Percentiles rank a stretch among this genome's conserved stretches.
Evolutionary conservation across 768 basidiomycete genomes (phyloP).

Genomic region (Kwoniella heveanensis): DNA sequence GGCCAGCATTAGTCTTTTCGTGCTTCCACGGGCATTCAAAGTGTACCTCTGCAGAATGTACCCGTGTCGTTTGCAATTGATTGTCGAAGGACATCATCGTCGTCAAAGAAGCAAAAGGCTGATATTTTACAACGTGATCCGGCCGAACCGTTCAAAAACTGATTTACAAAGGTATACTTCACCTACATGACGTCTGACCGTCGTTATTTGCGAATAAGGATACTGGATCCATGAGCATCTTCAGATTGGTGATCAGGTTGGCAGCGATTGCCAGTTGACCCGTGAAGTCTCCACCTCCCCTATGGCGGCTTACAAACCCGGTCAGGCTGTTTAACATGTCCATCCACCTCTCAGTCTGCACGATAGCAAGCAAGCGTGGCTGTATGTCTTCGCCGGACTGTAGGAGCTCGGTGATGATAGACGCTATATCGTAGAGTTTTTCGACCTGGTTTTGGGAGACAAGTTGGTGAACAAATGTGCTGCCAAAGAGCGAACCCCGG

Average conservation of each 20-base stretch:
- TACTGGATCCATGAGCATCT: neutral
- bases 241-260: neutral
- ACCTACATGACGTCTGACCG: neutral
- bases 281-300: constrained; percentile 9
- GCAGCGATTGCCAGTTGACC: neutral
- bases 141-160: too few species aligned
- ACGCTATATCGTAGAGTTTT: constrained; percentile 41
- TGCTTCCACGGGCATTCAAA: too few species aligned
- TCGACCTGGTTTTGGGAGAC: constrained; percentile 29
- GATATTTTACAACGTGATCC: too few species aligned
- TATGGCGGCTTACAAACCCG: constrained; percentile 17
- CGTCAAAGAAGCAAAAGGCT: too few species aligned
- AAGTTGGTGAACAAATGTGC: neutral
- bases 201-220: neutral
- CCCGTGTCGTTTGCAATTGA: too few species aligned
- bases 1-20: too few species aligned
- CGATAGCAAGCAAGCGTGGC: constrained; percentile 1
- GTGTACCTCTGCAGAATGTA: too few species aligned
- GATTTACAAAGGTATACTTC: too few species aligned
- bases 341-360: constrained; percentile 18
- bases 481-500: neutral
- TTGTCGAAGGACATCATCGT: too few species aligned
- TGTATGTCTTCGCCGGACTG: constrained; percentile 15
- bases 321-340: constrained; percentile 21
- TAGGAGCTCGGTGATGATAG: constrained; percentile 28